phyloP scores from a whole-genome alignment of 2,329 filamentous ascomycete species.

The Pseudogymnoascus sp. region DNA sequence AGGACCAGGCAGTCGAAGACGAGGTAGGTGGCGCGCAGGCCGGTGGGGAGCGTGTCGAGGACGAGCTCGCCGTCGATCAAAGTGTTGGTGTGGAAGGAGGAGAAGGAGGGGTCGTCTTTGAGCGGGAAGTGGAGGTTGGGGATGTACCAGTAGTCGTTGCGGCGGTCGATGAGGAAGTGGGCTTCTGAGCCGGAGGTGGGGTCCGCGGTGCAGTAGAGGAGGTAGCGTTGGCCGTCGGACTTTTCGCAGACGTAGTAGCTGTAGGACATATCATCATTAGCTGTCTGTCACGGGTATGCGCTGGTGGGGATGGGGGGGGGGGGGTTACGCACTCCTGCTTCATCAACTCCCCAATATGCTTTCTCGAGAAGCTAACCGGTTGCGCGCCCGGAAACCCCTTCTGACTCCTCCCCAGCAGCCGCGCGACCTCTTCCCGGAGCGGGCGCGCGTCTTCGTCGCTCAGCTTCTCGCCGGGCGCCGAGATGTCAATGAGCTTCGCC shows the following conservation, averaged over 20 bases:
- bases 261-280: conserved; percentile 6
- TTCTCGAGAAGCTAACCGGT: conserved; percentile 80
- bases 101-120: conserved; percentile 46
- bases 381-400: conserved; percentile 79
- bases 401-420: conserved; percentile 62
- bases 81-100: conserved; percentile 68
- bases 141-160: conserved; percentile 93
- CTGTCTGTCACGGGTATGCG: not conserved
- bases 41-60: conserved; percentile 64
- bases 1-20: conserved; percentile 90
- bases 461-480: conserved; percentile 57
- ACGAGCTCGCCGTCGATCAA: conserved; percentile 92
- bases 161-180: conserved; percentile 92
- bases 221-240: conserved; percentile 88
- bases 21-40: conserved; percentile 69
- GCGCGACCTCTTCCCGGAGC: conserved; percentile 66
- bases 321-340: conserved; percentile 54
- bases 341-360: conserved; percentile 75
- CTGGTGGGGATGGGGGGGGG: not conserved
- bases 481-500: conserved; percentile 30
- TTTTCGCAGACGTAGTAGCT: conserved; percentile 98
- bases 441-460: conserved; percentile 48
- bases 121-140: conserved; percentile 73
- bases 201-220: conserved; percentile 77
- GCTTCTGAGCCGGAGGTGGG: conserved; percentile 51